These are phyloP conservation scores for Claviceps sp. DNA, from an alignment of 2,329 filamentous ascomycete species.

Conservation along the genomic window DNA sequence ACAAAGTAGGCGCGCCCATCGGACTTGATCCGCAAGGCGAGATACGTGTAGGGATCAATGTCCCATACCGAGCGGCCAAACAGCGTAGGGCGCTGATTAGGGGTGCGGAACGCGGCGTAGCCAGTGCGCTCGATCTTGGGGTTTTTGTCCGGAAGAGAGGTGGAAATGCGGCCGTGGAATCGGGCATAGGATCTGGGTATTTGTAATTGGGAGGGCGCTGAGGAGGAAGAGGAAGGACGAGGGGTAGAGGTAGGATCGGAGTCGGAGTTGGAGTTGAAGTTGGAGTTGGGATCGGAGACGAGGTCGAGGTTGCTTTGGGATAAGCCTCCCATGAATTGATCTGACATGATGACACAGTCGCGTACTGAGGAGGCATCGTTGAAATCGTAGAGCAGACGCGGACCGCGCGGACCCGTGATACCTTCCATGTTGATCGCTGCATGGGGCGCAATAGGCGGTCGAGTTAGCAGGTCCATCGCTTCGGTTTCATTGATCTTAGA, in stretches of 20 bases:
- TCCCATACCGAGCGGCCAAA: slow-evolving; percentile 83
- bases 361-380: slow-evolving; percentile 30
- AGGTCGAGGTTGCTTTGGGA: slow-evolving; percentile 63
- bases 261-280: neutral
- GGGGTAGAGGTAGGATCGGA: neutral
- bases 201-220: slow-evolving; percentile 6
- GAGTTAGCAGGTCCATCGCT: neutral
- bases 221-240: slow-evolving; percentile 11
- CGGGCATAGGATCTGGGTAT: slow-evolving; percentile 43
- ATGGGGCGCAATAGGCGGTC: too few relatives aligned
- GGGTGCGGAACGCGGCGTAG: slow-evolving; percentile 82
- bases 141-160: slow-evolving; percentile 59
- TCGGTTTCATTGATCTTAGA: neutral
- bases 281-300: slow-evolving; percentile 16
- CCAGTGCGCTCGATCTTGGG: slow-evolving; percentile 68
- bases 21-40: slow-evolving; percentile 77
- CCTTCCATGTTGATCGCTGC: slow-evolving; percentile 57
- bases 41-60: slow-evolving; percentile 75
- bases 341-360: slow-evolving; percentile 67
- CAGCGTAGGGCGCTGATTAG: slow-evolving; percentile 61
- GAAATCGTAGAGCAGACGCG: slow-evolving; percentile 54
- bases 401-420: slow-evolving; percentile 49
- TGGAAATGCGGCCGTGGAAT: slow-evolving; percentile 84
- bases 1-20: slow-evolving; percentile 89
- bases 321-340: slow-evolving; percentile 75